Percentiles rank a stretch among this genome's conserved stretches.
These are phyloP conservation scores for Candida chilensis DNA, from an alignment of 805 yeast genomes.

Conservation along the genomic window DNA sequence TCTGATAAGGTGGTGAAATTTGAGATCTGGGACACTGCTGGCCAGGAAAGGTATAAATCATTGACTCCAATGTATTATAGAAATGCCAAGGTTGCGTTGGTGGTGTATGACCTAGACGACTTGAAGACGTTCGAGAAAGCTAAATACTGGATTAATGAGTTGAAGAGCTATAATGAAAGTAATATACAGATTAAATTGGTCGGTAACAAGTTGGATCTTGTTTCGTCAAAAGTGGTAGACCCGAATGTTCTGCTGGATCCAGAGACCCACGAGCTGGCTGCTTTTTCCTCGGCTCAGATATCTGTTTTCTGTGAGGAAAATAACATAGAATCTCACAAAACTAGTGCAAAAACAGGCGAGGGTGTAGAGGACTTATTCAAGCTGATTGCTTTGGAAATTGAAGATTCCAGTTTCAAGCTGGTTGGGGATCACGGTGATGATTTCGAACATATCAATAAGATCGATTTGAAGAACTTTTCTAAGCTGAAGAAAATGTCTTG, in stretches of 20 bases:
- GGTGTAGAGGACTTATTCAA: slow-evolving; percentile 44
- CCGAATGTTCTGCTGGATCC: too few species aligned
- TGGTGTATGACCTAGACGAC: slow-evolving; percentile 60
- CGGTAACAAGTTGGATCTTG: slow-evolving; percentile 78
- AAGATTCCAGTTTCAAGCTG: too few species aligned
- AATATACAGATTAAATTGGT: slow-evolving; percentile 39
- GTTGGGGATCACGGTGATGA: too few species aligned
- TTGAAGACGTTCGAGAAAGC: slow-evolving; percentile 52
- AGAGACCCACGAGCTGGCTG: too few species aligned
- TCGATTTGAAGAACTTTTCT: too few species aligned
- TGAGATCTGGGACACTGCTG: slow-evolving; percentile 94
- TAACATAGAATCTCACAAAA: slow-evolving; percentile 17
- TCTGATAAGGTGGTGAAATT: slow-evolving; percentile 30
- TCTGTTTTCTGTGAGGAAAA: slow-evolving; percentile 9
- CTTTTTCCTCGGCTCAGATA: too few species aligned
- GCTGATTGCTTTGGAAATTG: too few species aligned
- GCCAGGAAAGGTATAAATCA: slow-evolving; percentile 81
- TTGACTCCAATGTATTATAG: slow-evolving; percentile 80
- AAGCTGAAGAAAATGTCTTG: too few species aligned
- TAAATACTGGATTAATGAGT: slow-evolving; percentile 84
- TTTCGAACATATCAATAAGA: too few species aligned
- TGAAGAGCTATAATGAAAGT: slow-evolving; percentile 17
- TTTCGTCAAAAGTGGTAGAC: slow-evolving; percentile 6
- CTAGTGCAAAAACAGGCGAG: slow-evolving; percentile 67
- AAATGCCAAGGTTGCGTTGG: slow-evolving; percentile 75